A percentile compares a stretch with the other conserved stretches of the same genome.
phyloP scores from a whole-genome alignment of 306 rosid species.

The Prunus fruticosa region DNA sequence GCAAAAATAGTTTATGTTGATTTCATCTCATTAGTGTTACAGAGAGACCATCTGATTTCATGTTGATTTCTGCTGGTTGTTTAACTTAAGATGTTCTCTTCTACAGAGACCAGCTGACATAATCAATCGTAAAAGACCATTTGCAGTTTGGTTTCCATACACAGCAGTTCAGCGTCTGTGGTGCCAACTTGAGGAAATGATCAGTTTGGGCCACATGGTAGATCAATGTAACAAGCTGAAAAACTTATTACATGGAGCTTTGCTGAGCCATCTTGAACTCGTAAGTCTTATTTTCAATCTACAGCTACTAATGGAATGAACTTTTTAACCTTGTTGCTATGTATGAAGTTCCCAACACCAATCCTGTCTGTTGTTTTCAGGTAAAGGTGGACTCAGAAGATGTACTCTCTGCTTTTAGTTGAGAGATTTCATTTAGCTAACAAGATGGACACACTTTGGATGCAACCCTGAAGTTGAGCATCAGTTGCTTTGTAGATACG shows the following conservation, averaged over 20 bases:
- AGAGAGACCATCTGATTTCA: neutral
- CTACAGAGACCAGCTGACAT: slow-evolving; percentile 74
- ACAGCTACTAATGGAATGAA: neutral
- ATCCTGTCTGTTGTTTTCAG: slow-evolving; percentile 42
- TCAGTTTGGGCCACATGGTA: slow-evolving; percentile 69
- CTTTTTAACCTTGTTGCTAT: neutral
- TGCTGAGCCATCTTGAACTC: slow-evolving; percentile 61
- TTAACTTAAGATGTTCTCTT: slow-evolving; percentile 9
- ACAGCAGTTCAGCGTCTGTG: slow-evolving; percentile 70
- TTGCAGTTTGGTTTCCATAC: slow-evolving; percentile 88
- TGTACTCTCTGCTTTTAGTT: slow-evolving; percentile 34
- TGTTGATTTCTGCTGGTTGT: neutral
- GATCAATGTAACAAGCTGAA: slow-evolving; percentile 78
- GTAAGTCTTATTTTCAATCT: slow-evolving; percentile 35
- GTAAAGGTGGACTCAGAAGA: slow-evolving; percentile 56
- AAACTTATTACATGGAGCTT: slow-evolving; percentile 55
- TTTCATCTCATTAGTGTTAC: neutral
- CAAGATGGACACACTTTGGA: neutral
- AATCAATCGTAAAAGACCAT: slow-evolving; percentile 68
- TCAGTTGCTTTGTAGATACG: neutral
- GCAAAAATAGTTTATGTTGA: neutral
- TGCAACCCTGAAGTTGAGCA: slow-evolving; percentile 3
- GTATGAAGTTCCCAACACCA: neutral
- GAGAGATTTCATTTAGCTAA: neutral
- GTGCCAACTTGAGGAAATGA: slow-evolving; percentile 68